phyloP scores from a whole-genome alignment of 2,329 filamentous ascomycete genomes.

The Metarhizium sp. region DNA sequence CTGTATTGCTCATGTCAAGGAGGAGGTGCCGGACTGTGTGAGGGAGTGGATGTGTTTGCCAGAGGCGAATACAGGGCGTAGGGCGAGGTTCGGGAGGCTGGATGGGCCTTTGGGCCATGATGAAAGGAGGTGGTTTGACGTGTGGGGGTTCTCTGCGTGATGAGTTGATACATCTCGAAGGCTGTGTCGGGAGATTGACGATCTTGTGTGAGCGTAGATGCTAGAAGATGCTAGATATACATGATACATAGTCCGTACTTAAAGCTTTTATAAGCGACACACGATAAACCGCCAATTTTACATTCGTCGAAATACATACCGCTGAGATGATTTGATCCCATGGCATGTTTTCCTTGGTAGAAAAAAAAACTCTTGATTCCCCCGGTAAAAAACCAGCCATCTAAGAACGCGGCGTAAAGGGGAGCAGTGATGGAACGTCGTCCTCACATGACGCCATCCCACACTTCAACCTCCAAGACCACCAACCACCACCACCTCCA shows the following conservation, averaged over 20 bases:
- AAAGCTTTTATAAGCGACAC: too few relatives aligned
- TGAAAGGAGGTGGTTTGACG: slow-evolving; percentile 50
- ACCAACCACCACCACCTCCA: not conserved
- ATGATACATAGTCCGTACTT: too few relatives aligned
- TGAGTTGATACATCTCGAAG: not conserved
- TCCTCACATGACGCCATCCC: slow-evolving; percentile 7
- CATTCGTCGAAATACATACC: too few relatives aligned
- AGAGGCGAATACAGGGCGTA: slow-evolving; percentile 53
- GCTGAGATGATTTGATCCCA: not conserved
- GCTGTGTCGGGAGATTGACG: too few relatives aligned
- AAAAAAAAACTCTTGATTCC: too few relatives aligned
- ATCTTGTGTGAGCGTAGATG: too few relatives aligned
- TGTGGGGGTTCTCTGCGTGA: slow-evolving; percentile 43
- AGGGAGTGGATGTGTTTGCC: slow-evolving; percentile 82
- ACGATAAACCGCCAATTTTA: too few relatives aligned
- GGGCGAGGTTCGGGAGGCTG: slow-evolving; percentile 56
- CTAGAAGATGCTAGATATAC: too few relatives aligned
- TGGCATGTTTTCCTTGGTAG: too few relatives aligned
- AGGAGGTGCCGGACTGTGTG: slow-evolving; percentile 80
- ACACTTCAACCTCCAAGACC: not conserved
- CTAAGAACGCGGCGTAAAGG: too few relatives aligned
- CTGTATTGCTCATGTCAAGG: slow-evolving; percentile 84
- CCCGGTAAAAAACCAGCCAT: too few relatives aligned
- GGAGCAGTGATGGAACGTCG: not conserved
- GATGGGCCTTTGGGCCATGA: slow-evolving; percentile 50